These are phyloP conservation scores for Helichrysum umbraculigerum DNA, from an alignment of 129 eudicot genomes.

Conservation along the genomic window DNA sequence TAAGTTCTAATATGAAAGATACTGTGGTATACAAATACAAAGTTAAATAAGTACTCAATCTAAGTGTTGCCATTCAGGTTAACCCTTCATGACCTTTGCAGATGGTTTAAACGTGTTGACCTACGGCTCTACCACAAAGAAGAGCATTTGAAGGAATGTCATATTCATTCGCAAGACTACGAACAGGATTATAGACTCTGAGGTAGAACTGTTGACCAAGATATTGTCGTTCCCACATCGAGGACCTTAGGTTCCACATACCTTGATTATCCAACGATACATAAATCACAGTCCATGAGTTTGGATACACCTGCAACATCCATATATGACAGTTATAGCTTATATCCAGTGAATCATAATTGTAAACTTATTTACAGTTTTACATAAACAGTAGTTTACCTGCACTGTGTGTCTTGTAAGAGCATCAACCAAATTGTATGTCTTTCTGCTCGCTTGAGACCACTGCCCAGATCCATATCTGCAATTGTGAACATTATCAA, in stretches of 20 bases:
- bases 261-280: slow-evolving; percentile 97
- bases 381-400: slow-evolving; percentile 39
- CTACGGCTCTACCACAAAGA: slow-evolving; percentile 81
- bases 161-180: slow-evolving; percentile 67
- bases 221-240: slow-evolving; percentile 88
- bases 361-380: not conserved
- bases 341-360: not conserved
- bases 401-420: slow-evolving; percentile 83
- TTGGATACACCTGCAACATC: slow-evolving; percentile 74
- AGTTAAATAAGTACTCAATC: slow-evolving; percentile 9
- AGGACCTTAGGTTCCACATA: slow-evolving; percentile 95
- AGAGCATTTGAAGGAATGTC: slow-evolving; percentile 73
- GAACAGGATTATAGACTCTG: slow-evolving; percentile 59
- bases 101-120: slow-evolving; percentile 41
- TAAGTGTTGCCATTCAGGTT: slow-evolving; percentile 26
- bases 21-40: slow-evolving; percentile 17
- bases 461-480: slow-evolving; percentile 88
- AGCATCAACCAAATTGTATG: slow-evolving; percentile 86
- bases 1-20: slow-evolving; percentile 14
- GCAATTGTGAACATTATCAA: slow-evolving; percentile 9
- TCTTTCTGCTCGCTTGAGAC: slow-evolving; percentile 58
- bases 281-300: slow-evolving; percentile 74
- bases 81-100: slow-evolving; percentile 46
- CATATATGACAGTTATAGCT: not conserved
- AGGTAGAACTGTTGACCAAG: slow-evolving; percentile 94